Evolutionary conservation across 352 stramenopile genomes (phyloP), one percentile per base, ranked within the genome.

Genomic region (Pythium volutum): DNA sequence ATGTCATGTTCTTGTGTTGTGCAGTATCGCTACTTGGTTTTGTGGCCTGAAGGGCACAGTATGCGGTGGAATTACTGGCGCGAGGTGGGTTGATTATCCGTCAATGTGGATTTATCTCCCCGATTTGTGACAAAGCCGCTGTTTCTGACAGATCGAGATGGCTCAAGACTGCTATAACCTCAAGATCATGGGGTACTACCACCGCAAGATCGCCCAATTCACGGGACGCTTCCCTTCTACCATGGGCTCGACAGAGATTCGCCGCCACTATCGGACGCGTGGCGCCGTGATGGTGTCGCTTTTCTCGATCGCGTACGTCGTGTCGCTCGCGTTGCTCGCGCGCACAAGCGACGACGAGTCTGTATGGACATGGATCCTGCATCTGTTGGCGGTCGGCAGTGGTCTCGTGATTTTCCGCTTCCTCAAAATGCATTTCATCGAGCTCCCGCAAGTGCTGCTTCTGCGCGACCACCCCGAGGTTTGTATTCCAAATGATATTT

Each of bases 161-260:
- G 78, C 80, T 4, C 79, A 84, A 58, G 79, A 87, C 29, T 73
- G 70, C 45, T 88, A 91, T 70, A 78, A 77, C 49, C 78, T 93
- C 63, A 93, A 88, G 66, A 89, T 93, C 42, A 64, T 91, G 57
- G 83, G 83, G n/a, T 89, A 88, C 58, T 93, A 93, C 62, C 79
- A 91, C 51, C 77, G 81, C 71, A 91, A 89, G 70, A 93, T 93
- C 64, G 73, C 76, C 14, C 84, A 89, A 59, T 89, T 89, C 23
- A 64, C 81, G 7, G 81, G 76, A 8, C 68, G 66, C 4, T 93
- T 93, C 62, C 81, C 81, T 0, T 29, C 59, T 7, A 65, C 70
- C 2, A 74, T 88, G 69, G 64, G 70, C 23, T 67, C 74, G 4
- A 59, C 53, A 1, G 63, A 86, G 51, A 91, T 93, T 62, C 71